Evolutionary conservation across 805 yeast genomes (phyloP).

Genomic region (Ogataea nonfermentans): DNA sequence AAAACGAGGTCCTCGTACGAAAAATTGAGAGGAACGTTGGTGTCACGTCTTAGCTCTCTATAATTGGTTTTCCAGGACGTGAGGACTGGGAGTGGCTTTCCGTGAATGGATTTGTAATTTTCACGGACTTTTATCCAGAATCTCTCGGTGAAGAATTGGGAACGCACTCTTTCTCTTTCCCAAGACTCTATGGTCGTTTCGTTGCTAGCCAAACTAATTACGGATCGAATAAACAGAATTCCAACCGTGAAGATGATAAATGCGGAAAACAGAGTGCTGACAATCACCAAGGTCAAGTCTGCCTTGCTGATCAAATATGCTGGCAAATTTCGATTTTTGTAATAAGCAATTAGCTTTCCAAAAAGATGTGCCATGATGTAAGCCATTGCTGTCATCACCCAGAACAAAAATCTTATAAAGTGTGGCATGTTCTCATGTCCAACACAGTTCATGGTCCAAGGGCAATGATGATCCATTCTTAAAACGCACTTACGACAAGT

Average conservation of each 20-base stretch:
- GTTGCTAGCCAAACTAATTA: constrained; percentile 57
- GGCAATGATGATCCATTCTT: constrained; percentile 92
- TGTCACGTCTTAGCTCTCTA: constrained; percentile 19
- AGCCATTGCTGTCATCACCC: constrained; percentile 57
- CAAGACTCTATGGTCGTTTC: constrained; percentile 89
- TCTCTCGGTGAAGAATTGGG: constrained; percentile 55
- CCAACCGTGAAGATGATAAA: constrained; percentile 62
- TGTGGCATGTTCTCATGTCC: constrained; percentile 78
- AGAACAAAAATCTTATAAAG: constrained; percentile 69
- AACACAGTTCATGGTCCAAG: constrained; percentile 92
- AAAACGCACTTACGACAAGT: constrained; percentile 73
- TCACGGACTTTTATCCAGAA: constrained; percentile 49
- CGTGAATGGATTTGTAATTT: constrained; percentile 43
- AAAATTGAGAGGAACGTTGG: constrained; percentile 35
- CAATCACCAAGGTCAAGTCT: constrained; percentile 54
- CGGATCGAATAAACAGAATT: constrained; percentile 59
- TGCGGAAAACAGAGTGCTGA: constrained; percentile 52
- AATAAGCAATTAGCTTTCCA: constrained; percentile 42
- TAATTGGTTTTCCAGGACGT: constrained; percentile 43
- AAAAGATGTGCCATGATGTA: constrained; percentile 44
- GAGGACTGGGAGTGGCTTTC: constrained; percentile 40
- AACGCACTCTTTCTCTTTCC: constrained; percentile 82
- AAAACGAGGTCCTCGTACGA: constrained; percentile 68
- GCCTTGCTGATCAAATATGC: constrained; percentile 49
- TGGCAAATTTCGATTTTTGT: constrained; percentile 51